Evolutionary conservation across 2,329 filamentous ascomycete species (phyloP), one percentile per base, ranked within the genome.

Genomic region (Xylaria sp.): DNA sequence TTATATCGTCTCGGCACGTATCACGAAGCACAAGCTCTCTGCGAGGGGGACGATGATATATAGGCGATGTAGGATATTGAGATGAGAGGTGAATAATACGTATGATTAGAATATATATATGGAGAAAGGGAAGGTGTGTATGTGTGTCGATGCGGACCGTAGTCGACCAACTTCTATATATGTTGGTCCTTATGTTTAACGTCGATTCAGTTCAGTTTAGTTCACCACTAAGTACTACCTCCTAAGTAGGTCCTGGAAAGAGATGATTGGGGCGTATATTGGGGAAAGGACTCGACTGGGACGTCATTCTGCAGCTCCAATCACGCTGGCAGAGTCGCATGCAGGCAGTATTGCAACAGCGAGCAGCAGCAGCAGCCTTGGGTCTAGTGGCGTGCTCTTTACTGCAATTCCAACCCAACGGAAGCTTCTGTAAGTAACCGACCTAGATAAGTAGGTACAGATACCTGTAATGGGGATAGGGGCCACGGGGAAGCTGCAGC

Each of bases 281-380:
- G 40, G 45, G 45, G 15, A 2, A 25, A 23, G 17, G 33, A 21
- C 37, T 45, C 51, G 28, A 37, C n/a, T 52, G 47, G 49, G 54
- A 62, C 60, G 60, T 62, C 60, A 62, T 62, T 40, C 38, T 61
- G 47, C 53, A 61, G 59, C 59, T 42, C 42, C 33, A 56, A 56
- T 61, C 59, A 61, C 59, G 59, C 59, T 61, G 46, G 46, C 19
- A 42, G 53, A 35, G 53, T 53, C 7, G 59, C 42, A 61, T 61
- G 59, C 53, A 53, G 45, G 58, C 21, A 38, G 21, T 31, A 31
- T 4, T n/a, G n/a, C n/a, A n/a, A n/a, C n/a, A n/a, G n/a, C n/a
- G n/a, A n/a, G n/a, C n/a, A n/a, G n/a, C n/a, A n/a, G n/a, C n/a
- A n/a, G n/a, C n/a, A n/a, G n/a, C n/a, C n/a, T n/a, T n/a, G n/a